Percentiles rank a stretch among this genome's conserved stretches.
Evolutionary conservation across 257 asterid genomes (phyloP).

Genomic region (Misopates orontium): DNA sequence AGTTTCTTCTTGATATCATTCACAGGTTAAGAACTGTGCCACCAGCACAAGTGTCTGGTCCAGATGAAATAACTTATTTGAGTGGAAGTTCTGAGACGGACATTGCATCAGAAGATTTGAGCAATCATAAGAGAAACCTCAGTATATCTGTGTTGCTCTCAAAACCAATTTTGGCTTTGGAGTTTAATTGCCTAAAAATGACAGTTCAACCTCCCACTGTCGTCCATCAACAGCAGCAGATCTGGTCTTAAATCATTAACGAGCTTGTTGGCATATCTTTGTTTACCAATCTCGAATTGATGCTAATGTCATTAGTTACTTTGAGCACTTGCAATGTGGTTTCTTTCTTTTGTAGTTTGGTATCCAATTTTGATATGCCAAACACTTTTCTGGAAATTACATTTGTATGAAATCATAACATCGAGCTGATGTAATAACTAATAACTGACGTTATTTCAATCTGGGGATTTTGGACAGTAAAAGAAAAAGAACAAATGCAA

Average conservation of each 20-base stretch:
- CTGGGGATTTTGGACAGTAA: no score
- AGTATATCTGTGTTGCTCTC: slow-evolving; percentile 74
- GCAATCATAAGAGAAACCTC: slow-evolving; percentile 53
- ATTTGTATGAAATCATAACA: no score
- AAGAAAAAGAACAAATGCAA: slow-evolving; percentile 28
- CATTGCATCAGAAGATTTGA: slow-evolving; percentile 6
- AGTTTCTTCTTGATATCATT: slow-evolving; percentile 7
- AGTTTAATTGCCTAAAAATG: slow-evolving; percentile 72
- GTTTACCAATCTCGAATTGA: no score
- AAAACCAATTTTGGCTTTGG: slow-evolving; percentile 76
- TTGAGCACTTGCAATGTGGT: no score
- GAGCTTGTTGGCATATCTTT: no score
- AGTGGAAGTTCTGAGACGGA: slow-evolving; percentile 16
- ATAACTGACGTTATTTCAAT: no score
- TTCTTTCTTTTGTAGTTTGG: no score
- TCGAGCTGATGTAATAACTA: no score
- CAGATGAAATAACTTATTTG: slow-evolving; percentile 32
- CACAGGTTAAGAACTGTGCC: slow-evolving; percentile 64
- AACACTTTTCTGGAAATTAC: no score
- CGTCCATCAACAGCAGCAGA: slow-evolving; percentile 26
- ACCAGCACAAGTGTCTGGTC: slow-evolving; percentile 60
- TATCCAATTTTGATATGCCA: no score
- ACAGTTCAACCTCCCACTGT: slow-evolving; percentile 78
- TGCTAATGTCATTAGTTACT: no score
- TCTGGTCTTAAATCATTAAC: no score